Evolutionary conservation across 2,329 filamentous ascomycete genomes (phyloP).

Genomic region (Dactylellina cionopaga): DNA sequence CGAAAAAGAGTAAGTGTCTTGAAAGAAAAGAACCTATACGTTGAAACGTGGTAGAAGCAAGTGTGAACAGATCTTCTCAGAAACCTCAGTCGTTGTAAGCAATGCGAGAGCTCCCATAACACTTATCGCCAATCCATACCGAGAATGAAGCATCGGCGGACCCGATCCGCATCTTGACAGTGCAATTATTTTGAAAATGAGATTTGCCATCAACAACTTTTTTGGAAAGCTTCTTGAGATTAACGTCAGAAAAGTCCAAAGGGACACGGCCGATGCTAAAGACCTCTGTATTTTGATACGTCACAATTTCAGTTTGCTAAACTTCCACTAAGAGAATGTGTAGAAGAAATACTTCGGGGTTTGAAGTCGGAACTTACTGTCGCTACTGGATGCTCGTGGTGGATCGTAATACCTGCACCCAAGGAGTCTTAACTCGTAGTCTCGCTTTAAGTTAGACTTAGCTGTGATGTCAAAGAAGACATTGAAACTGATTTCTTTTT

Average conservation of each 20-base stretch:
- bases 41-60: too few species aligned
- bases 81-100: not conserved
- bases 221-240: not conserved
- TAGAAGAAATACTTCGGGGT: too few species aligned
- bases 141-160: constrained; percentile 19
- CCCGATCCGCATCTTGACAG: constrained; percentile 9
- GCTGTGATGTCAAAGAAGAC: not conserved
- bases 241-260: constrained; percentile 17
- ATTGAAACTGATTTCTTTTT: constrained; percentile 4
- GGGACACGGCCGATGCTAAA: constrained; percentile 14
- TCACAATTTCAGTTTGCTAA: not conserved
- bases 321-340: not conserved
- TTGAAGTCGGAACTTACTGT: not conserved
- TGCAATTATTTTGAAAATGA: not conserved
- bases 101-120: constrained; percentile 15
- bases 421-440: not conserved
- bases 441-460: not conserved
- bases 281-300: too few species aligned
- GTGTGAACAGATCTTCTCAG: too few species aligned
- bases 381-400: constrained; percentile 7
- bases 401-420: constrained; percentile 16
- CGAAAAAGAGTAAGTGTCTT: too few species aligned
- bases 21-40: too few species aligned
- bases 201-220: constrained; percentile 3
- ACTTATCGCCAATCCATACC: constrained; percentile 8